phyloP scores from a whole-genome alignment of 2,329 filamentous ascomycete genomes.

The Fusarium sp. region DNA sequence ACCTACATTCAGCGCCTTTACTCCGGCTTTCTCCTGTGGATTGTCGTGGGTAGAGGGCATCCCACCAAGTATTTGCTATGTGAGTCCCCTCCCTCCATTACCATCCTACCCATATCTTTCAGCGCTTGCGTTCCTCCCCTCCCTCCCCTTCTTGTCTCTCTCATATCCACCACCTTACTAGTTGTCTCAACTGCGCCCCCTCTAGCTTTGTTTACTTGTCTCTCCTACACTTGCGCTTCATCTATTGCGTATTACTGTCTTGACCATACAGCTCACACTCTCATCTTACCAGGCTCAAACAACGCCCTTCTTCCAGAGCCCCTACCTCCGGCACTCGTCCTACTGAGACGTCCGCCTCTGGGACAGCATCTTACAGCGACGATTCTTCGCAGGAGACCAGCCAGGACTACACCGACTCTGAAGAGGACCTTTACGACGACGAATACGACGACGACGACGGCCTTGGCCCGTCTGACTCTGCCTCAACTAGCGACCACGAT shows the following conservation, averaged over 20 bases:
- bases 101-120: constrained; percentile 29
- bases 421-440: constrained; percentile 52
- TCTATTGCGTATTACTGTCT: constrained; percentile 1
- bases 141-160: constrained; percentile 28
- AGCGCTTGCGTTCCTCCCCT: constrained; percentile 20
- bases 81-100: constrained; percentile 48
- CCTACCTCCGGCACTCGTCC: constrained; percentile 36
- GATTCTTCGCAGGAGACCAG: constrained; percentile 49
- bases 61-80: constrained; percentile 53
- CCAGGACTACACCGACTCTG: constrained; percentile 41
- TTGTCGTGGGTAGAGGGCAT: constrained; percentile 59
- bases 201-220: constrained; percentile 32
- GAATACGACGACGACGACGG: constrained; percentile 56
- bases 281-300: constrained; percentile 39
- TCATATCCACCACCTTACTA: constrained; percentile 21
- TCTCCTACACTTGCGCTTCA: constrained; percentile 12
- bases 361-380: constrained; percentile 51
- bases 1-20: constrained; percentile 49
- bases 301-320: constrained; percentile 41
- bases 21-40: constrained; percentile 57
- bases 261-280: constrained; percentile 33
- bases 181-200: constrained; percentile 32
- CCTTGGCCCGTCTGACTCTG: constrained; percentile 67
- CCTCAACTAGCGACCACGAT: constrained; percentile 52
- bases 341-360: constrained; percentile 45